phyloP scores from a whole-genome alignment of 2,329 filamentous ascomycete genomes.

The Ophiostoma montium region DNA sequence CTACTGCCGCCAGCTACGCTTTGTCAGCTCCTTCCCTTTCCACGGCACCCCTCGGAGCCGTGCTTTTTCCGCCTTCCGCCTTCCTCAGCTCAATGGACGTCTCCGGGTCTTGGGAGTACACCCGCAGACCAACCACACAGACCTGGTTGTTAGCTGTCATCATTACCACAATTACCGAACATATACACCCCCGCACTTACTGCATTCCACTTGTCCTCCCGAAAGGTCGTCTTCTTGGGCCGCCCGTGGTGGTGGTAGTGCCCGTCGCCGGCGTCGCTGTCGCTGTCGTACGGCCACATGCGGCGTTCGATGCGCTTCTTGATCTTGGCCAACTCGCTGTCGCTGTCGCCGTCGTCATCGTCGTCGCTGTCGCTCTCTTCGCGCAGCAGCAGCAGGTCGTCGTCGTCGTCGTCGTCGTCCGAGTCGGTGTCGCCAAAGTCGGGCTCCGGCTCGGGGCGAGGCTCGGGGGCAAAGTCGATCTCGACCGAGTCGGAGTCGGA shows the following conservation, averaged over 20 bases:
- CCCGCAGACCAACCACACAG: conserved; percentile 5
- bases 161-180: too few relatives aligned
- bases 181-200: too few relatives aligned
- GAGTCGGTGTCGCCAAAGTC: conserved; percentile 2
- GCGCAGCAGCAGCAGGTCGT: neutral
- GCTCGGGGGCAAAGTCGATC: conserved; percentile 1
- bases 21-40: too few relatives aligned
- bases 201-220: conserved; percentile 6
- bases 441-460: conserved; percentile 4
- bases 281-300: neutral
- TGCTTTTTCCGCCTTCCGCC: neutral
- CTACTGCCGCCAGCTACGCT: too few relatives aligned
- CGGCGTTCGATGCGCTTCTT: neutral
- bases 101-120: conserved; percentile 1
- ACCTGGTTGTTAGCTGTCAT: neutral
- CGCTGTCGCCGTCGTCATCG: neutral
- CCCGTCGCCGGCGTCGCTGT: neutral
- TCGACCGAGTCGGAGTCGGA: neutral
- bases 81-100: neutral
- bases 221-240: neutral
- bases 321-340: neutral
- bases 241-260: neutral
- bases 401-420: neutral
- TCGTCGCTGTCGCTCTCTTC: neutral
- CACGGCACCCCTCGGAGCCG: too few relatives aligned